Percentiles rank a stretch among this genome's conserved stretches.
These are phyloP conservation scores for Fusarium sulawesiense DNA, from an alignment of 2,329 filamentous ascomycete genomes.

Conservation along the genomic window DNA sequence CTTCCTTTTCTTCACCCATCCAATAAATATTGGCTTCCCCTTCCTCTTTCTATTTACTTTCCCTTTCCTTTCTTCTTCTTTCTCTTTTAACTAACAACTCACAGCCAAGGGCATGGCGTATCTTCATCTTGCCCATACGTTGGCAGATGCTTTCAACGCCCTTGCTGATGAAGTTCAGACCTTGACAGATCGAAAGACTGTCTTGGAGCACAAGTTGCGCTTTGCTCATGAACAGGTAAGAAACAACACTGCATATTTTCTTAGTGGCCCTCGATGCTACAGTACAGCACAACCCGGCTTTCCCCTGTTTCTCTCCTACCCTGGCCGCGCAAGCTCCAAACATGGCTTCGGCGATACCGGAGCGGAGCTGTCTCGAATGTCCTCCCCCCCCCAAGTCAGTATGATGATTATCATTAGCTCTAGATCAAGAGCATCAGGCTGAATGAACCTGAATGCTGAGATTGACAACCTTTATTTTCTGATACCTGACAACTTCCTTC, in stretches of 20 bases:
- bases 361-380: conserved; percentile 36
- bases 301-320: conserved; percentile 9
- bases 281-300: conserved; percentile 18
- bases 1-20: conserved; percentile 30
- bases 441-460: conserved; percentile 62
- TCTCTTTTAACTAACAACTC: conserved; percentile 17
- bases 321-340: conserved; percentile 18
- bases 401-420: conserved; percentile 74
- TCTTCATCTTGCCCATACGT: conserved; percentile 62
- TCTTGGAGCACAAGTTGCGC: conserved; percentile 74
- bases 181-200: conserved; percentile 71
- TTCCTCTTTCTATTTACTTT: conserved; percentile 9
- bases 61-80: conserved; percentile 13
- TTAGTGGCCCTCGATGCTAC: conserved; percentile 1
- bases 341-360: conserved; percentile 44
- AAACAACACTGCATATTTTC: background rate
- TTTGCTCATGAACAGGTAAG: conserved; percentile 75
- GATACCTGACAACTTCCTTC: conserved; percentile 47
- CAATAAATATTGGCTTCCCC: conserved; percentile 29
- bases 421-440: conserved; percentile 79
- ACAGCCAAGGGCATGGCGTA: conserved; percentile 52
- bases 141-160: conserved; percentile 73
- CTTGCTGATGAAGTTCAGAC: conserved; percentile 74
- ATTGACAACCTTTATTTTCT: conserved; percentile 67
- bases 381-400: conserved; percentile 36